Percentiles rank a stretch among this genome's conserved stretches.
Conservation (phyloP, 2,329 filamentous ascomycete genomes). For the Fusarium sororula region DNA sequence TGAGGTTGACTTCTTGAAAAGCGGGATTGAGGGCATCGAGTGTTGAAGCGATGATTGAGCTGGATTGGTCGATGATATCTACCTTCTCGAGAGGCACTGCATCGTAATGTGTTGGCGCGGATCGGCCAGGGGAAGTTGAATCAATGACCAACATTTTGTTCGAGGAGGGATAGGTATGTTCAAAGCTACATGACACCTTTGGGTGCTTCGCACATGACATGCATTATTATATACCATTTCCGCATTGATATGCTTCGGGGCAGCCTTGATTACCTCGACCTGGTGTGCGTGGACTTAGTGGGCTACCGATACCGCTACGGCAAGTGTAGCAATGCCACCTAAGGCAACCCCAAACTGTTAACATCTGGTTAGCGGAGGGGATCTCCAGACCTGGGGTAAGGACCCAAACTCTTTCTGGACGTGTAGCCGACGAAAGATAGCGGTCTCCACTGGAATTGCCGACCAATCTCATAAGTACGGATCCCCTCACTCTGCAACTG, state of each 20-base stretch:
- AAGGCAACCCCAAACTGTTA: background rate
- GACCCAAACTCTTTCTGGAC: background rate
- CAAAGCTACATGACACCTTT: rapidly evolving
- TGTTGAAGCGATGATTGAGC: background rate
- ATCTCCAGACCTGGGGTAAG: background rate
- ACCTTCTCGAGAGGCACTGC: rapidly evolving
- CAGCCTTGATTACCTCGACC: too few relatives aligned
- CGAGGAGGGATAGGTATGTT: background rate
- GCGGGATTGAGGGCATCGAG: background rate
- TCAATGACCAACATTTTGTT: background rate
- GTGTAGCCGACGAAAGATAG: background rate
- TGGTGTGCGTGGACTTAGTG: rapidly evolving
- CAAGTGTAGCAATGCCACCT: too few relatives aligned
- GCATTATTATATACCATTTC: background rate
- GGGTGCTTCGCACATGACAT: too few relatives aligned
- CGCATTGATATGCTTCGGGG: background rate
- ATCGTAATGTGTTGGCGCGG: background rate
- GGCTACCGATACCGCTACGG: background rate
- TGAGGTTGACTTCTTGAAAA: background rate
- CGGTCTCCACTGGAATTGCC: background rate
- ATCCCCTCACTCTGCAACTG: background rate
- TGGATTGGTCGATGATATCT: background rate
- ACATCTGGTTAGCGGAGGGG: background rate
- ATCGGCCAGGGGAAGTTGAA: background rate
- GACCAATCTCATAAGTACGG: background rate